Conservation (phyloP, 345 rosid species). For the Euphorbia pulcherrima region DNA sequence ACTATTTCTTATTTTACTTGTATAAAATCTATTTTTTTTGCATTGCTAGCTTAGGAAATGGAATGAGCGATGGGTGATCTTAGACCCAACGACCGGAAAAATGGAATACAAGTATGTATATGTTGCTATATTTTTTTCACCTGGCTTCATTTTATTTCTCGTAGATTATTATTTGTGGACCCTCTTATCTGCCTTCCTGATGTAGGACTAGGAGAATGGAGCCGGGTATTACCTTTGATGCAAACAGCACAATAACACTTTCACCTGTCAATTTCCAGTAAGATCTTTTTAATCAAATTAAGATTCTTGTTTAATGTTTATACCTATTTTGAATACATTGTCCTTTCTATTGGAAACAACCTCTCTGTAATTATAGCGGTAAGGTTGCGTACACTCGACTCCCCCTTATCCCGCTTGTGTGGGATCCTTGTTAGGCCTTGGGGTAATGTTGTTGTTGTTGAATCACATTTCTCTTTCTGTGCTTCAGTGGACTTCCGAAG, state of each 20-base stretch:
- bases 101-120: slow-evolving; percentile 86
- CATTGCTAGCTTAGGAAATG: slow-evolving; percentile 76
- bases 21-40: no score
- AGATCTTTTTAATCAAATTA: slow-evolving; percentile 22
- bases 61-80: slow-evolving; percentile 96
- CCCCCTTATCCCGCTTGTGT: no score
- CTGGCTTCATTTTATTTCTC: not conserved
- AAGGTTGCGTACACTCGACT: no score
- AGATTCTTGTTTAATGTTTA: not conserved
- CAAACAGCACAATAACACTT: slow-evolving; percentile 71
- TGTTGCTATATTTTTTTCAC: not conserved
- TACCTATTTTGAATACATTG: slow-evolving; percentile 8
- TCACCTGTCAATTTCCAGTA: slow-evolving; percentile 98
- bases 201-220: slow-evolving; percentile 84
- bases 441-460: no score
- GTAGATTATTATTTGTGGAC: not conserved
- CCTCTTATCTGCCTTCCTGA: slow-evolving; percentile 20
- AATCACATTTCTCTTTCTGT: slow-evolving; percentile 17
- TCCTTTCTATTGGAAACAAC: no score
- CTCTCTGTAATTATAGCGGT: no score
- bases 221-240: slow-evolving; percentile 73
- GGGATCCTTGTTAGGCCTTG: no score
- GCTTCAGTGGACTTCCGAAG: slow-evolving; percentile 85
- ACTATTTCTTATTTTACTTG: not conserved
- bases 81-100: slow-evolving; percentile 93